Evolutionary conservation across 192 early-diverging fungal species (phyloP).

Genomic region (Phlyctochytrium bullatum): DNA sequence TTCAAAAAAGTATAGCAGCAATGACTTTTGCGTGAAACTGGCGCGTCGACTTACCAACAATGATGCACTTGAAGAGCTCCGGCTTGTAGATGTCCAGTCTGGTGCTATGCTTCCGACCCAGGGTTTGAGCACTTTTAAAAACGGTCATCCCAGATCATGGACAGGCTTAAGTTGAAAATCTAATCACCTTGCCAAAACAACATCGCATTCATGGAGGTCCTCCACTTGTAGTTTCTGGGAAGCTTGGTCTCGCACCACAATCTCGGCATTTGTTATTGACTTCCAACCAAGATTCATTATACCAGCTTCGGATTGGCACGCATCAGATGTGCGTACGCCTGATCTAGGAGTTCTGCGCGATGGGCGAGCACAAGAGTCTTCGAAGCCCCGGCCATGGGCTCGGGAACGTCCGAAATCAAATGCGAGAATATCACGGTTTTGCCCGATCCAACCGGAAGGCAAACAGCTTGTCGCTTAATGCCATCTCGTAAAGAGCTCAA

Average conservation of each 20-base stretch:
- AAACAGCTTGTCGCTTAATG: conserved; percentile 70
- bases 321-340: conserved; percentile 71
- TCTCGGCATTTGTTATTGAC: conserved; percentile 14
- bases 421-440: conserved; percentile 88
- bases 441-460: conserved; percentile 75
- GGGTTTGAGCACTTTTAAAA: conserved; percentile 69
- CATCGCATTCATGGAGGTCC: conserved; percentile 12
- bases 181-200: conserved; percentile 44
- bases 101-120: conserved; percentile 53
- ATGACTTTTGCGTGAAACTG: too few relatives aligned
- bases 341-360: conserved; percentile 80
- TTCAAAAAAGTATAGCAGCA: background rate
- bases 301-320: conserved; percentile 59
- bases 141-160: too few relatives aligned
- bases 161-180: conserved; percentile 61
- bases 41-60: conserved; percentile 82
- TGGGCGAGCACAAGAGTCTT: conserved; percentile 87
- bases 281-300: background rate
- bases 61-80: conserved; percentile 74
- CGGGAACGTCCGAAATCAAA: conserved; percentile 68
- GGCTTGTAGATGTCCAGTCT: conserved; percentile 71
- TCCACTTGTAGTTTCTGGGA: conserved; percentile 48
- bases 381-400: conserved; percentile 57
- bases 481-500: conserved; percentile 56
- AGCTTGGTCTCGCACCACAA: conserved; percentile 40